Evolutionary conservation across 768 basidiomycete species (phyloP), one percentile per base, ranked within the genome.

Genomic region (Macrolepiota albuminosa): DNA sequence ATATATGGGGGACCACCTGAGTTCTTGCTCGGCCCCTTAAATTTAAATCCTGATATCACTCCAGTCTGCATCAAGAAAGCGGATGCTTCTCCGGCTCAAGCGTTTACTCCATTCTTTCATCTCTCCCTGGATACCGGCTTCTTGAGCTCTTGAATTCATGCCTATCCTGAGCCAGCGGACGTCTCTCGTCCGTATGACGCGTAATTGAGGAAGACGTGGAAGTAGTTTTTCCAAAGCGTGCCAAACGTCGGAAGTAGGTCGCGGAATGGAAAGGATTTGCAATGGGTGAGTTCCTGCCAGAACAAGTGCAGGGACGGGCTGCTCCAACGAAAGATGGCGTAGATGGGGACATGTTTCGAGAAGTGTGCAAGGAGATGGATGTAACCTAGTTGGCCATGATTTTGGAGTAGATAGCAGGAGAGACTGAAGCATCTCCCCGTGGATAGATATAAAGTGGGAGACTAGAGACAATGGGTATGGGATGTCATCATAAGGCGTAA

Each of bases 71-170:
- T 93, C 91, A 56, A 93, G 73, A 33, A 93, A 72, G 24, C 79
- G 77, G 50, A 93, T 80, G 1, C 82, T 76, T 65, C 81, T 76
- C 57, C 84, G 76, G 11, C 73, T 74, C 36, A 93, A 75, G 55
- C 86, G 80, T 50, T 81, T 78, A 61, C 78, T 79, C 91, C 91
- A 93, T 58, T 85, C 81, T 63, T 78, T 75, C 84, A 93, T 86
- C 69, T 91, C 88, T 46, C 90, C 91, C 71, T 92, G 91, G 14
- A 91, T 81, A 8, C 91, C 91, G 7, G 91, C 82, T 62, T 81
- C 84, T 63, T 83, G 84, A 29, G 91, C 91, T 60, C 80, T 77
- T 0, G 72, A 73, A 8, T 80, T 84, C 70, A 92, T 80, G 0
- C 89, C 91, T 54, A 78, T 80, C 56, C 85, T 74, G 39, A 93